Conservation (phyloP, 1,284 basidiomycete species). For the Melampsora larici-populina region DNA sequence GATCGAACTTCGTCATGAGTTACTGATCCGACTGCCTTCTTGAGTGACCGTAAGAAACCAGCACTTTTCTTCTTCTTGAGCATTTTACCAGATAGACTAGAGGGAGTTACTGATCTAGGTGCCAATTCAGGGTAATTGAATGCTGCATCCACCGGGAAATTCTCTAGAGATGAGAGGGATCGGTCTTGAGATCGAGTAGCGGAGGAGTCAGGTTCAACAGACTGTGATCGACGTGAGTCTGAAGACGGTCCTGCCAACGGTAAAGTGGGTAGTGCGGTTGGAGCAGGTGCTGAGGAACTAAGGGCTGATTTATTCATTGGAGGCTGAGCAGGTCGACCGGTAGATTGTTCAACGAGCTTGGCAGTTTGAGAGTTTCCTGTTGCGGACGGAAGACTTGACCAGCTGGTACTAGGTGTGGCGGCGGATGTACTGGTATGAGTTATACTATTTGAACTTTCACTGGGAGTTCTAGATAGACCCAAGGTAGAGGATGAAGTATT, state of each 20-base stretch:
- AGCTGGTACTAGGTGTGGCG: conserved; percentile 4
- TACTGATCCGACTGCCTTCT: conserved; percentile 3
- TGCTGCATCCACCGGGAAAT: not conserved
- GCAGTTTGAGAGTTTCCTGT: not conserved
- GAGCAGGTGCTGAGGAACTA: too few relatives aligned
- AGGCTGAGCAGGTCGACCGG: not conserved
- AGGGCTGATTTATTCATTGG: not conserved
- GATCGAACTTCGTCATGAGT: not conserved
- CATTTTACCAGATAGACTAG: not conserved
- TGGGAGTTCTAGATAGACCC: not conserved
- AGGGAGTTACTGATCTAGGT: not conserved
- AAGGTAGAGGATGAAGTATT: not conserved
- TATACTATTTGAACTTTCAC: not conserved
- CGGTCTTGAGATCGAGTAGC: not conserved
- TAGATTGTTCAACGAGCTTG: not conserved
- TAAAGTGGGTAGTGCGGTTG: not conserved
- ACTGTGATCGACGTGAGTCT: not conserved
- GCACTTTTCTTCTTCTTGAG: not conserved
- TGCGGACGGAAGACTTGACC: conserved; percentile 2
- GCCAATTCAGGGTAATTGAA: not conserved
- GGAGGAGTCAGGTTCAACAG: not conserved
- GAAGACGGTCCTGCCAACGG: not conserved
- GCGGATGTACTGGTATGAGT: not conserved
- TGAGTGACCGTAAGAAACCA: not conserved
- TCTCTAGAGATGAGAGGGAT: not conserved